A percentile compares a stretch with the other conserved stretches of the same genome.
Evolutionary conservation across 305 asterid species (phyloP).

Genomic region (Fraxinus latifolia): DNA sequence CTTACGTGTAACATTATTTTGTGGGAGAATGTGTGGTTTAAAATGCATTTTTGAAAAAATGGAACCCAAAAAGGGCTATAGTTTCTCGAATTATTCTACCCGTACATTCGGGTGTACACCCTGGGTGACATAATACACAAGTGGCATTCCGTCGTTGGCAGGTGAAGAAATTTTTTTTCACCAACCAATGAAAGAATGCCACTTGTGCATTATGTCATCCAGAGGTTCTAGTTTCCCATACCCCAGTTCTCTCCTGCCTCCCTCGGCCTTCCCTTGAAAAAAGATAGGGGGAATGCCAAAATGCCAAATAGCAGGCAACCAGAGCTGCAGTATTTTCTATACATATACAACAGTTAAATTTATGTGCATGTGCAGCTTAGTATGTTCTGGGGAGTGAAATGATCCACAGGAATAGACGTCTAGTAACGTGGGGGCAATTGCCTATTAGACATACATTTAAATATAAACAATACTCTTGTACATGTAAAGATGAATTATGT

Average conservation of each 20-base stretch:
- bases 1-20: background rate
- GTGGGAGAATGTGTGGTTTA: background rate
- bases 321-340: constrained; percentile 1
- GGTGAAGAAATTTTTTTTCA: no score
- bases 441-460: background rate
- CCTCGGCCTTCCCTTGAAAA: background rate
- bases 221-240: background rate
- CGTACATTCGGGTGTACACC: background rate
- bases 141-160: background rate
- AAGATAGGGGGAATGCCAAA: background rate
- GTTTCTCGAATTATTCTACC: background rate
- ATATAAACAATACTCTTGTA: background rate
- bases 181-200: background rate
- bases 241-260: background rate
- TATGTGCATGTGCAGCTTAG: background rate
- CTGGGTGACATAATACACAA: background rate
- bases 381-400: background rate
- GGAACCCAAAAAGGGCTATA: background rate
- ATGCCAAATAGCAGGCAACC: background rate
- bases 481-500: constrained; percentile 2
- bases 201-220: background rate
- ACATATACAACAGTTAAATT: background rate
- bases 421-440: background rate
- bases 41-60: no score
- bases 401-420: background rate